These are phyloP conservation scores for Emiliania huxleyi DNA, from an alignment of 78 protist genomes.

Conservation along the genomic window DNA sequence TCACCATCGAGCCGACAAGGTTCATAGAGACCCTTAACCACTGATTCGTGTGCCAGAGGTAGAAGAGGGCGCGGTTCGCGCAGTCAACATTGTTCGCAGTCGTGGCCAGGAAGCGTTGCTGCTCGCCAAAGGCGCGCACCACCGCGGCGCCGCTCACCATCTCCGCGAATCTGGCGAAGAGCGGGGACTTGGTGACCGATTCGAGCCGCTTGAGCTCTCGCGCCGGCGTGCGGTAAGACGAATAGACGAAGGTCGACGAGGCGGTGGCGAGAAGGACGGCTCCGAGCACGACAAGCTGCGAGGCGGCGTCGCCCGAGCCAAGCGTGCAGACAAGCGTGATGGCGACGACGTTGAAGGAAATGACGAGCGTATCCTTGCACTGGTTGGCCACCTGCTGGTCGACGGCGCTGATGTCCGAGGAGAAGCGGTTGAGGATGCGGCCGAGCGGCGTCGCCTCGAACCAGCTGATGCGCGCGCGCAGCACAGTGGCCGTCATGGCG, in stretches of 20 bases:
- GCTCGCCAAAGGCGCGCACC: not conserved
- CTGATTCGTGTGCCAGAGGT: not conserved
- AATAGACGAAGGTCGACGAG: too few species aligned
- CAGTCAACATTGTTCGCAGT: not conserved
- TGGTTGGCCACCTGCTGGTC: constrained; percentile 26
- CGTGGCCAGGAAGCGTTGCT: not conserved
- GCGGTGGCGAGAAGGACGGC: not conserved
- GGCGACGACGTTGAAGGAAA: not conserved
- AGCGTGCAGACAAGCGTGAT: not conserved
- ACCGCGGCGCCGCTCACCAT: not conserved
- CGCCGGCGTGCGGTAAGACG: not conserved
- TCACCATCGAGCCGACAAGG: not conserved
- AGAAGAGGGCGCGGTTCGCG: not conserved
- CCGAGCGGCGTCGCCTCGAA: constrained; percentile 94
- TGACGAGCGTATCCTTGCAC: not conserved
- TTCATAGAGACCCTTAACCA: not conserved
- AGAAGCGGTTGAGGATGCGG: constrained; percentile 87
- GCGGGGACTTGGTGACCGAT: constrained; percentile 71
- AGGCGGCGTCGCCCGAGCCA: not conserved
- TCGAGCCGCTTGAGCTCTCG: constrained; percentile 75
- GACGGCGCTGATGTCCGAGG: constrained; percentile 62
- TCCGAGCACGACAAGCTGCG: not conserved
- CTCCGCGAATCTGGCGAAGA: not conserved
- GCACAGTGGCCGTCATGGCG: not conserved
- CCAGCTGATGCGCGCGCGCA: constrained; percentile 59